A percentile compares a stretch with the other conserved stretches of the same genome.
phyloP scores from a whole-genome alignment of 1,139 yeast genomes.

The Debaryomycetaceae sp. region DNA sequence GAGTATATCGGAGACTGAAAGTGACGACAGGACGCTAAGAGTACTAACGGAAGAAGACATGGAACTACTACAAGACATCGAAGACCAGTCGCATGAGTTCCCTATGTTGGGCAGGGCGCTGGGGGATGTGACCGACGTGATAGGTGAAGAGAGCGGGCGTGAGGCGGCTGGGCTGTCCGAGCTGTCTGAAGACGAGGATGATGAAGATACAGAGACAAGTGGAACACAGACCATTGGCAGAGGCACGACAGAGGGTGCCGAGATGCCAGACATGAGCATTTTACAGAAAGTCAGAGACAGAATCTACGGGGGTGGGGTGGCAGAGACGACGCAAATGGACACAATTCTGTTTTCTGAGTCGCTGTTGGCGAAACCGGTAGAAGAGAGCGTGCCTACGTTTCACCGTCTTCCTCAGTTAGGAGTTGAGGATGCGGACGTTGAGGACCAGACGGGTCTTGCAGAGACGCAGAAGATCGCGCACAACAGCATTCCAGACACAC shows the following conservation, averaged over 20 bases:
- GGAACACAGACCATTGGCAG: neutral
- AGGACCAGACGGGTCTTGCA: neutral
- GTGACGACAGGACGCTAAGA: neutral
- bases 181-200: conserved; percentile 4
- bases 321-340: neutral
- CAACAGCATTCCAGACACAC: neutral
- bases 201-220: neutral
- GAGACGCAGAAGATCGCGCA: neutral
- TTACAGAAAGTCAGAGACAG: conserved; percentile 9
- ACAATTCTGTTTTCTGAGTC: neutral
- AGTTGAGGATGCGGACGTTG: conserved; percentile 11
- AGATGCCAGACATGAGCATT: conserved; percentile 6
- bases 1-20: conserved; percentile 1
- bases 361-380: neutral
- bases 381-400: neutral
- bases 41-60: conserved; percentile 6
- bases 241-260: neutral
- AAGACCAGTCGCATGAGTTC: conserved; percentile 10
- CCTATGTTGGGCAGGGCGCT: neutral
- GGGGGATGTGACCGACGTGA: conserved; percentile 1
- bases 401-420: conserved; percentile 11
- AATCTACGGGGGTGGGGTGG: conserved; percentile 5
- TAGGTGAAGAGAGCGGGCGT: conserved; percentile 2
- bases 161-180: too few species aligned
- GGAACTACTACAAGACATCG: conserved; percentile 21